phyloP scores from a whole-genome alignment of 2,329 filamentous ascomycete genomes.

The Chalaropsis thielavioides region DNA sequence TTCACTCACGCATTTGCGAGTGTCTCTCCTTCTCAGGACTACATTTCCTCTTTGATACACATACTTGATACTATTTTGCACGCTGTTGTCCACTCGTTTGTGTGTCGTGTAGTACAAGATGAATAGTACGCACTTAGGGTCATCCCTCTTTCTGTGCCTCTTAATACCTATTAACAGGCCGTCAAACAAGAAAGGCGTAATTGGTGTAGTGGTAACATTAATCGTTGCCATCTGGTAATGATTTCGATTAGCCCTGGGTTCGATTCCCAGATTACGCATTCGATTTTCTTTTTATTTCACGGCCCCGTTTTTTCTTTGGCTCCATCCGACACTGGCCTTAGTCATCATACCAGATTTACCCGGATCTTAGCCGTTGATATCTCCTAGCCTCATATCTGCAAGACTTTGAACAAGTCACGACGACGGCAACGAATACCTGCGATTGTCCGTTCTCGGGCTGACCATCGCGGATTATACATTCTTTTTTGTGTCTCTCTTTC shows the following conservation, averaged over 20 bases:
- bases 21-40: neutral
- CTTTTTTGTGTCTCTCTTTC: neutral
- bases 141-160: neutral
- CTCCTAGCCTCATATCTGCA: neutral
- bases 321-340: no score
- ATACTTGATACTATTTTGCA: no score
- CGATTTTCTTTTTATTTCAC: neutral
- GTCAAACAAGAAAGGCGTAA: neutral
- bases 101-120: no score
- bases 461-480: neutral
- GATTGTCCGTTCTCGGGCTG: neutral
- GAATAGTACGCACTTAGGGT: no score
- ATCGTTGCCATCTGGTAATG: constrained; percentile 14
- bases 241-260: constrained; percentile 16
- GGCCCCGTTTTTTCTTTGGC: neutral
- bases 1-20: neutral
- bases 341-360: neutral
- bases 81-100: no score
- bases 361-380: neutral
- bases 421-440: neutral
- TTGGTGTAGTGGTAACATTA: constrained; percentile 17
- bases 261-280: constrained; percentile 15
- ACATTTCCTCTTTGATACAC: neutral
- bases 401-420: neutral
- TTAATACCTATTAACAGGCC: neutral